Evolutionary conservation across 441 rosid species (phyloP), one percentile per base, ranked within the genome.

Genomic region (Macaranga tanarius): DNA sequence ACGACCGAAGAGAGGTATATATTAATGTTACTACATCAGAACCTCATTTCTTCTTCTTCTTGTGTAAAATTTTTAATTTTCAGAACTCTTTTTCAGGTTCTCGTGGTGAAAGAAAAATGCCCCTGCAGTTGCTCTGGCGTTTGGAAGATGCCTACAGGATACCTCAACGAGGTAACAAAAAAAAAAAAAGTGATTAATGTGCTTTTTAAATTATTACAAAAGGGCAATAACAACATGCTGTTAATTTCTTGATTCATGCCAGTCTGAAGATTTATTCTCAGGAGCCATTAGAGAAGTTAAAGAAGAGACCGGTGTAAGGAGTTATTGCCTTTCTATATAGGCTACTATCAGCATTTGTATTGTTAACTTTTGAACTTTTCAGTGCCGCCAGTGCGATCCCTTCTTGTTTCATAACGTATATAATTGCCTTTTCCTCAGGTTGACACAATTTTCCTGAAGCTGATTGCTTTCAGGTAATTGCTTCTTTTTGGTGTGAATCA

Each of bases 111-210:
- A 75, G 91, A 87, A 69, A 85, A 79, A 69, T 68, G 78, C 40
- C 77, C 81, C 5, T 82, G 82, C 51, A 81, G 69, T 52, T 81
- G 85, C 75, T 76, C 77, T 7, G 82, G 77, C 0, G 77, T 85
- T 69, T 82, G 89, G 88, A 87, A 87, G 79, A 72, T 84, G 65
- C 91, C 87, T 0, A 82, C 84, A 1, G 89, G 87, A 48, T 84
- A 82, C 57, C 70, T 84, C 70, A 78, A 81, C 16, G 81, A 85
- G 84, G 88, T 82, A 69, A 73, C 3, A 1, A 28, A 28, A 28
- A 28, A 28, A 28, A 28, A 28, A 28, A 1, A 28, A 28, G 51
- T 50, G 16, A 9, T 42, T 52, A 31, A n/a, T 44, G 5, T 51
- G 45, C 54, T 58, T 10, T 2, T 62, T 63, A 7, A 17, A 19